These are phyloP conservation scores for Nemania abortiva DNA, from an alignment of 2,329 filamentous ascomycete species.

Conservation along the genomic window DNA sequence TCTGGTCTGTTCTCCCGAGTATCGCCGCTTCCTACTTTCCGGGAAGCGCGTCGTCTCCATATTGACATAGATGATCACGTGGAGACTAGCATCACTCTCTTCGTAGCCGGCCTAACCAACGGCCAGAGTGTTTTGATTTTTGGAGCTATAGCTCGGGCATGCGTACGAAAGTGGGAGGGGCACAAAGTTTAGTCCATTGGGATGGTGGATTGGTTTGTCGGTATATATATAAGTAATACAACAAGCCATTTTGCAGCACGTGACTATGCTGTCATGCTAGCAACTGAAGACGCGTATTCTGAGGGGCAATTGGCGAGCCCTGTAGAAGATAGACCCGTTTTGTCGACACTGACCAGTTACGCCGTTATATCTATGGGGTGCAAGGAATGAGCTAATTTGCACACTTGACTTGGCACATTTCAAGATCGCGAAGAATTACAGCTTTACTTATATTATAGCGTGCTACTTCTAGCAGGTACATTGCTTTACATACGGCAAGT, in stretches of 20 bases:
- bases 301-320: no score
- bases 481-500: slow-evolving; percentile 5
- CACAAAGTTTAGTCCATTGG: background rate
- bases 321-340: background rate
- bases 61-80: background rate
- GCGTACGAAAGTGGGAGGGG: background rate
- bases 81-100: background rate
- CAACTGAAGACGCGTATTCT: background rate
- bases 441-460: slow-evolving; percentile 3
- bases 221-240: no score
- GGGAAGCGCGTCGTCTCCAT: slow-evolving; percentile 23
- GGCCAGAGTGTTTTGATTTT: background rate
- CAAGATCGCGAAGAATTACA: slow-evolving; percentile 8
- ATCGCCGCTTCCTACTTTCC: slow-evolving; percentile 44
- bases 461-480: slow-evolving; percentile 1
- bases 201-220: background rate
- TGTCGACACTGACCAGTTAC: background rate
- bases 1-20: slow-evolving; percentile 39
- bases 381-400: background rate
- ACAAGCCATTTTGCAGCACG: slow-evolving; percentile 7
- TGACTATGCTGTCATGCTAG: slow-evolving; percentile 11
- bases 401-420: no score
- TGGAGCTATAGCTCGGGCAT: background rate
- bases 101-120: background rate
- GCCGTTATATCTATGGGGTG: background rate